Evolutionary conservation across 2,329 filamentous ascomycete species (phyloP).

Genomic region (Stromatinia cepivora): DNA sequence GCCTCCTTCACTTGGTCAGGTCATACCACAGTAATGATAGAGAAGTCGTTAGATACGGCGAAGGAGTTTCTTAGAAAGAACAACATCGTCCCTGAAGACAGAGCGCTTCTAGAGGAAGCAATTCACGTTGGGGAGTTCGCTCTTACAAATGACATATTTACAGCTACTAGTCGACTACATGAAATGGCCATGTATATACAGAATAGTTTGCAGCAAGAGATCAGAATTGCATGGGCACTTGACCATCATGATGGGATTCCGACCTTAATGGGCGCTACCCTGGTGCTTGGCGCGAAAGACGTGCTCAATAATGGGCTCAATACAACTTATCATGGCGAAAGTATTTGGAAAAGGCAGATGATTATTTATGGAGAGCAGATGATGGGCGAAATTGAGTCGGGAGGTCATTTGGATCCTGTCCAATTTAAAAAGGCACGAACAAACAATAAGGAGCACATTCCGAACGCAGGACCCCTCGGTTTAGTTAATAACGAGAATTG

Average conservation of each 20-base stretch:
- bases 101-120: conserved; percentile 59
- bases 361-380: not conserved
- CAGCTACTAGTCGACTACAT: conserved; percentile 66
- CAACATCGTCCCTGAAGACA: conserved; percentile 60
- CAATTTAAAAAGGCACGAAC: conserved; percentile 31
- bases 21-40: conserved; percentile 63
- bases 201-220: conserved; percentile 60
- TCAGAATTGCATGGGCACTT: conserved; percentile 67
- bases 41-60: conserved; percentile 64
- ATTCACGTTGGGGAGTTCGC: conserved; percentile 65
- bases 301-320: not conserved
- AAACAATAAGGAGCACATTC: conserved; percentile 27
- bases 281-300: conserved; percentile 4
- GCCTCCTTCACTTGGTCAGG: conserved; percentile 84
- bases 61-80: conserved; percentile 65
- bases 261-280: conserved; percentile 53
- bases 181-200: conserved; percentile 75
- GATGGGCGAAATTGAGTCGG: not conserved
- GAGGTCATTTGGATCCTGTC: not conserved
- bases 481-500: not conserved
- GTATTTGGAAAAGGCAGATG: not conserved
- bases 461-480: not conserved
- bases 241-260: conserved; percentile 48
- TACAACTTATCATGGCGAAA: conserved; percentile 21
- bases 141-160: conserved; percentile 61